Evolutionary conservation across 2,329 filamentous ascomycete genomes (phyloP).

Genomic region (Ophiostoma novo-ulmi): DNA sequence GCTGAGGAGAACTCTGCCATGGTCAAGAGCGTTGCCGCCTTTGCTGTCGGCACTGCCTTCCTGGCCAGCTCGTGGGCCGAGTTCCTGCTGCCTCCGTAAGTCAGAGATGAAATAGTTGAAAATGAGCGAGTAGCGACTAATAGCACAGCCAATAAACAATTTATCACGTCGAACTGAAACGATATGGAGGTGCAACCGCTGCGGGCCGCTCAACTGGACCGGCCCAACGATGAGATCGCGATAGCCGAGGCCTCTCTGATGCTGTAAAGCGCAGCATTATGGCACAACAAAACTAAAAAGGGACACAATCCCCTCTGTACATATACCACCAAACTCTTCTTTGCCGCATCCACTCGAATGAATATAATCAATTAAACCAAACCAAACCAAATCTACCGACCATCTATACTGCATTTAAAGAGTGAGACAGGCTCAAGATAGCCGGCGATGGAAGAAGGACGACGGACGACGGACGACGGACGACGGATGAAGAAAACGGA

Average conservation of each 20-base stretch:
- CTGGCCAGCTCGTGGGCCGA: conserved; percentile 56
- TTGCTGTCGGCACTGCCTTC: conserved; percentile 55
- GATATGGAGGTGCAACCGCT: background rate
- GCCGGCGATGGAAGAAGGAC: too few relatives aligned
- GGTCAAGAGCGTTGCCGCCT: conserved; percentile 56
- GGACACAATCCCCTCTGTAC: background rate
- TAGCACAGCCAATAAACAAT: conserved; percentile 12
- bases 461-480: too few relatives aligned
- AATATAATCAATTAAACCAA: background rate
- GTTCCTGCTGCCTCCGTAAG: conserved; percentile 49
- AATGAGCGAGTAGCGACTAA: background rate
- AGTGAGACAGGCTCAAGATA: too few relatives aligned
- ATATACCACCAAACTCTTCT: conserved; percentile 11
- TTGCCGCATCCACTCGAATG: background rate
- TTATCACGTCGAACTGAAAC: background rate
- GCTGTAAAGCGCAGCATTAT: background rate
- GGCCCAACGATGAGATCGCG: background rate
- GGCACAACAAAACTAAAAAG: background rate
- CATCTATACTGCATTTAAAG: too few relatives aligned
- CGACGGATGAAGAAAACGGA: background rate
- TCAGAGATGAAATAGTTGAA: background rate
- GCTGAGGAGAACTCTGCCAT: conserved; percentile 59
- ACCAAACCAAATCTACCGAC: too few relatives aligned
- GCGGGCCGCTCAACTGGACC: background rate
- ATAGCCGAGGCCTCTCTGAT: background rate